These are phyloP conservation scores for Cerioporus squamosus DNA, from an alignment of 1,284 basidiomycete genomes.

Conservation along the genomic window DNA sequence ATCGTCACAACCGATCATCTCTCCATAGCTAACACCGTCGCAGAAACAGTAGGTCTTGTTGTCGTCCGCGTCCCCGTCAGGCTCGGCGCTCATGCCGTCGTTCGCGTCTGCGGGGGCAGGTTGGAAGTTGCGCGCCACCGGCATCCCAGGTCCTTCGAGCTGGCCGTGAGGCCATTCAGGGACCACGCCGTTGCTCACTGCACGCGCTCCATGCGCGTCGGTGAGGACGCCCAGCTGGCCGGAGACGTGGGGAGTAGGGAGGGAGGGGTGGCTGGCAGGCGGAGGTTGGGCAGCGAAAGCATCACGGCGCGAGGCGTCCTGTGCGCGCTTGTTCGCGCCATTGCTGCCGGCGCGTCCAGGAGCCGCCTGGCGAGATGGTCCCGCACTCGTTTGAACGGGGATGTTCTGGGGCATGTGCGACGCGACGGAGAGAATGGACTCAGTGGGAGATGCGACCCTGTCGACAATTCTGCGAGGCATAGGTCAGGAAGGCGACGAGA, in stretches of 20 bases:
- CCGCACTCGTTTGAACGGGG: slow-evolving; percentile 3
- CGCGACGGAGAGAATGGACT: slow-evolving; percentile 70
- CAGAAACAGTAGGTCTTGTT: slow-evolving; percentile 89
- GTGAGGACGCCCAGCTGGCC: slow-evolving; percentile 17
- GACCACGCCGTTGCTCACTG: slow-evolving; percentile 23
- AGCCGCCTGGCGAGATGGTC: slow-evolving; percentile 26
- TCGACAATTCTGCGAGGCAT: slow-evolving; percentile 45
- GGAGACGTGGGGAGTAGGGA: slow-evolving; percentile 41
- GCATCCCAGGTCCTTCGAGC: slow-evolving; percentile 79
- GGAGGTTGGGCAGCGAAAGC: slow-evolving; percentile 42
- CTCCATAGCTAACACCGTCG: slow-evolving; percentile 85
- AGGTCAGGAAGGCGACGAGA: not conserved
- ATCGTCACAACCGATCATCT: slow-evolving; percentile 98
- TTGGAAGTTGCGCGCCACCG: slow-evolving; percentile 51
- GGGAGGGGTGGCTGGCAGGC: slow-evolving; percentile 45
- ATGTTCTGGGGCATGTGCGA: slow-evolving; percentile 48
- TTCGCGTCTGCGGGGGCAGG: slow-evolving; percentile 27
- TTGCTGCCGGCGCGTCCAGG: slow-evolving; percentile 30
- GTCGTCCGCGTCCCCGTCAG: slow-evolving; percentile 54
- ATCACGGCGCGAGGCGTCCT: slow-evolving; percentile 35
- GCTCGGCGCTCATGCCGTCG: slow-evolving; percentile 24
- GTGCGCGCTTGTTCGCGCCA: slow-evolving; percentile 27
- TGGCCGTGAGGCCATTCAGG: slow-evolving; percentile 53
- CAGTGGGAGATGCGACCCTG: slow-evolving; percentile 69
- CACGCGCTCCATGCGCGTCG: slow-evolving; percentile 16